Base-by-base conservation (phyloP, 208 protist species). In the Herpetomonas muscarum region DNA sequence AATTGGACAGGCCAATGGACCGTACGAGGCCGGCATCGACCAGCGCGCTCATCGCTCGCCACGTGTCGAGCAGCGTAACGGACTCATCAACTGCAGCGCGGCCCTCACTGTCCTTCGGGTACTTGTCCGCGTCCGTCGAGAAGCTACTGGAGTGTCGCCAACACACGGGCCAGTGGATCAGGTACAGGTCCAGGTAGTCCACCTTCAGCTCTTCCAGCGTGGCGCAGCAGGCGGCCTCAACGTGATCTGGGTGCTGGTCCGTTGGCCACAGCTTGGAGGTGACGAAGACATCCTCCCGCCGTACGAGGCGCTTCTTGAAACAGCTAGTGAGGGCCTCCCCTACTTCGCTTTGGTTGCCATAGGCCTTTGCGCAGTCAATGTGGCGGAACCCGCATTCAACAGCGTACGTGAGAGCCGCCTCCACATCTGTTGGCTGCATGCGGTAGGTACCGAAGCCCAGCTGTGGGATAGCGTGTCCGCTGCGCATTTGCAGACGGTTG, bases 201-300 rank as follows among this genome's bases (percentile, higher is more conserved):
- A 97, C 51, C 29, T 67, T 58, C 17, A 97, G 70, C 28, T 92
- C 77, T 24, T 32, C 56, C 34, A 98, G 61, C 15, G 78, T 88
- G 51, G 88, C 63, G n/a, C 79, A 63, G 70, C 86, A 97, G 15
- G 90, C 90, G 24, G 65, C 55, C 64, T 86, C 76, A 2, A 98
- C 94, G 61, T 90, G 34, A 53, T 94, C 74, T 17, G 79, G 81
- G 51, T 87, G 79, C 64, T 98, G 96, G 55, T 95, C 90, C 0
- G 92, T 98, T 12, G 95, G 92, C 84, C 92, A 98, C 19, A 98
- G 64, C 64, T 98, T 98, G 2, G 90, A 95, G 1, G 94, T 97
- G 51, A 98, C 51, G 48, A 96, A 98, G 22, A 98, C 24, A 34
- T 97, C 87, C 19, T 97, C 90, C 28, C 96, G 78, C 7, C 51